Conservation (phyloP, 2,329 filamentous ascomycete species). For the Thermomyces lanuginosus region DNA sequence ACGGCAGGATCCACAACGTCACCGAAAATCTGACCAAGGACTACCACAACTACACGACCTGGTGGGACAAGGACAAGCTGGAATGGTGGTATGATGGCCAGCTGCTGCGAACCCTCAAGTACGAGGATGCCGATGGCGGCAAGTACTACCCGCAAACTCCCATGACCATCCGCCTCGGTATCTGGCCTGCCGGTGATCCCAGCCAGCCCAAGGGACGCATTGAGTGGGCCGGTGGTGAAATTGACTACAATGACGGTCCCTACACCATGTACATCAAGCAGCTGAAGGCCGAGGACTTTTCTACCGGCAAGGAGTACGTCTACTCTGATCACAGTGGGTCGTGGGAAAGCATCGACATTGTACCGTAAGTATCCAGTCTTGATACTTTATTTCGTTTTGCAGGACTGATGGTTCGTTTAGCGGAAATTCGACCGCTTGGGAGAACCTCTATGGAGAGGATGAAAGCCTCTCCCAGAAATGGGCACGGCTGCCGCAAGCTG, state of each 20-base stretch:
- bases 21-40: slow-evolving; percentile 36
- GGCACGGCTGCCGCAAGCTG: slow-evolving; percentile 28
- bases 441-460: slow-evolving; percentile 18
- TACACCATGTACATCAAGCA: slow-evolving; percentile 60
- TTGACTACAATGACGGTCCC: slow-evolving; percentile 48
- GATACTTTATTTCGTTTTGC: neutral
- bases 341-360: slow-evolving; percentile 49
- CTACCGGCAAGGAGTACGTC: slow-evolving; percentile 47
- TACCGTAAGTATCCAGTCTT: slow-evolving; percentile 15
- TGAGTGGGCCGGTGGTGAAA: slow-evolving; percentile 53
- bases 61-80: slow-evolving; percentile 50
- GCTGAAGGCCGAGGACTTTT: slow-evolving; percentile 41
- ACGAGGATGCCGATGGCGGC: slow-evolving; percentile 39
- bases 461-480: slow-evolving; percentile 26
- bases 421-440: slow-evolving; percentile 43
- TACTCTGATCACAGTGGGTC: slow-evolving; percentile 46
- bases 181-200: slow-evolving; percentile 47
- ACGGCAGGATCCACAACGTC: slow-evolving; percentile 59
- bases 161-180: slow-evolving; percentile 53
- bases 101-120: slow-evolving; percentile 44
- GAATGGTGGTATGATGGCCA: slow-evolving; percentile 50
- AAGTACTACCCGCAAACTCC: slow-evolving; percentile 55
- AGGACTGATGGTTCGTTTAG: no score
- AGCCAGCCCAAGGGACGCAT: slow-evolving; percentile 32
- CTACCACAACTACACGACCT: slow-evolving; percentile 37